Conservation (phyloP, 768 basidiomycete genomes). For the Scleroderma bovista region DNA sequence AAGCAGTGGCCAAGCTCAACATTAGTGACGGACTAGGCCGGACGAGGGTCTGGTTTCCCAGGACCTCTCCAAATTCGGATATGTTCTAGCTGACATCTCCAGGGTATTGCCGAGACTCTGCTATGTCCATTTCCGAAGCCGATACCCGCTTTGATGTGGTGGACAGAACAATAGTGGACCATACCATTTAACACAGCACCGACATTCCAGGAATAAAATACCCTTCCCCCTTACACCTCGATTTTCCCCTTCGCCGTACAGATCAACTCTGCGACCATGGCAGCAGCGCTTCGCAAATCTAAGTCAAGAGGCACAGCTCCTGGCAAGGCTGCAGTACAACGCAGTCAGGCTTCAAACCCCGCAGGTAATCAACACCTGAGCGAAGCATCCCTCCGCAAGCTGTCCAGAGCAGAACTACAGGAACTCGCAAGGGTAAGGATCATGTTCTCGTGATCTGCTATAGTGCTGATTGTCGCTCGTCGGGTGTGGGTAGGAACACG, state of each 20-base stretch:
- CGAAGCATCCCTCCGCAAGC: conserved; percentile 16
- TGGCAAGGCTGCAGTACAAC: neutral
- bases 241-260: no score
- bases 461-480: neutral
- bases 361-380: neutral
- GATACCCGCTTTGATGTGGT: no score
- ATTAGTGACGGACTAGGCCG: no score
- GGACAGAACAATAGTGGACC: no score
- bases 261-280: neutral
- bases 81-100: no score
- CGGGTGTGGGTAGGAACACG: conserved; percentile 10
- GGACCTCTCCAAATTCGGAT: no score
- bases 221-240: neutral
- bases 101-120: conserved; percentile 3
- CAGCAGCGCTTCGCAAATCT: conserved; percentile 3
- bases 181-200: conserved; percentile 8
- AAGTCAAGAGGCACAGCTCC: conserved; percentile 6
- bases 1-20: no score
- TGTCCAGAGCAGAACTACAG: conserved; percentile 21
- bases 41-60: no score
- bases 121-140: conserved; percentile 8
- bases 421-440: conserved; percentile 20
- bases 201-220: neutral
- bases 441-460: neutral
- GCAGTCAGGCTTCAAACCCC: neutral